phyloP scores from a whole-genome alignment of 2,329 filamentous ascomycete species.

The Aspergillus brunneoviolaceus region DNA sequence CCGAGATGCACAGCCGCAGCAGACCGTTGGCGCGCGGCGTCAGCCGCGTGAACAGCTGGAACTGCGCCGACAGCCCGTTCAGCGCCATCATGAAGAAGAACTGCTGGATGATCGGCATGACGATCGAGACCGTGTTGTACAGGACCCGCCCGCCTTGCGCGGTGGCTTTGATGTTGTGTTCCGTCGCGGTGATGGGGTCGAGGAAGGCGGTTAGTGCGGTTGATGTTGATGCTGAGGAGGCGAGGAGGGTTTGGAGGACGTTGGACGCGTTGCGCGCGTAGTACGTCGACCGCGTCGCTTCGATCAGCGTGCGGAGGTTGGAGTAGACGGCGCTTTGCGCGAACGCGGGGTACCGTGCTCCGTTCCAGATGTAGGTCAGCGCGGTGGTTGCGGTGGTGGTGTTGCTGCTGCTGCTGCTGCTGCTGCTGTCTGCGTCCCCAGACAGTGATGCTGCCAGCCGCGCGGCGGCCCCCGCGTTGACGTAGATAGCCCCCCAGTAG shows the following conservation, averaged over 20 bases:
- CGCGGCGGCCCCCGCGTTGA: background rate
- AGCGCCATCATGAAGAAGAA: constrained; percentile 48
- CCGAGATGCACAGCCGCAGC: constrained; percentile 8
- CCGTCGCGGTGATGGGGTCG: constrained; percentile 34
- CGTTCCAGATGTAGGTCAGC: constrained; percentile 42
- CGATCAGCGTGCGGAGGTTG: constrained; percentile 31
- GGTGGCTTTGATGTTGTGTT: constrained; percentile 38
- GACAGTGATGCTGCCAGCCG: no score
- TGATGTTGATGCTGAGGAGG: constrained; percentile 10
- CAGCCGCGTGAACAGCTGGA: constrained; percentile 17
- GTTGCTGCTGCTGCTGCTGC: background rate
- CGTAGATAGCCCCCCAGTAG: constrained; percentile 32
- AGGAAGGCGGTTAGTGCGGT: constrained; percentile 33
- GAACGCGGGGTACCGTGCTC: constrained; percentile 38
- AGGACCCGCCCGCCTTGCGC: constrained; percentile 37
- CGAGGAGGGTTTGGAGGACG: constrained; percentile 24
- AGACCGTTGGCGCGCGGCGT: constrained; percentile 1
- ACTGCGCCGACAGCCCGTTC: constrained; percentile 39
- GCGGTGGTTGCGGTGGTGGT: constrained; percentile 34
- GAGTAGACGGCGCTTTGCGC: constrained; percentile 30
- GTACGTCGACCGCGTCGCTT: constrained; percentile 32
- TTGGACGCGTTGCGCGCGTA: constrained; percentile 25
- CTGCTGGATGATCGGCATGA: constrained; percentile 43
- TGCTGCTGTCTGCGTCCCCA: no score
- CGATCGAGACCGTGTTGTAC: constrained; percentile 44